phyloP scores from a whole-genome alignment of 2,329 filamentous ascomycete genomes.

The Ceratocystiopsis brevicomis region DNA sequence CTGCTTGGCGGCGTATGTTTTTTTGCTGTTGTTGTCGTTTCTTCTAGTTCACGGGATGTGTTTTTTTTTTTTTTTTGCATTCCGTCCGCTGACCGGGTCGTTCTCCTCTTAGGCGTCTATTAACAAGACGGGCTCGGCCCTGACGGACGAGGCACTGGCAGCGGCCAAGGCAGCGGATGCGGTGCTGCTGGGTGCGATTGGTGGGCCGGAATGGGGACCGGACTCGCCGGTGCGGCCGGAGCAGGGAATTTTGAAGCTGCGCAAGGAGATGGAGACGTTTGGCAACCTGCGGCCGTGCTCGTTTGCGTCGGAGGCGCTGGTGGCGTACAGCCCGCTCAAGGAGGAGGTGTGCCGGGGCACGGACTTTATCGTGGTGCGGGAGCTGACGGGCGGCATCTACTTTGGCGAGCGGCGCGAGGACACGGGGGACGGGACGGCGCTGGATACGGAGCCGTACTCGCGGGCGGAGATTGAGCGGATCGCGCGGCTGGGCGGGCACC shows the following conservation, averaged over 20 bases:
- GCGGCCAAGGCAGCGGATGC: constrained; percentile 77
- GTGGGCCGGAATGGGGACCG: constrained; percentile 92
- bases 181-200: constrained; percentile 81
- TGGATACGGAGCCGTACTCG: constrained; percentile 77
- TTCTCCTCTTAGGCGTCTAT: constrained; percentile 53
- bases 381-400: constrained; percentile 86
- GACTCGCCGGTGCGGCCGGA: constrained; percentile 66
- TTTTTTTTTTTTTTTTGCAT: not conserved
- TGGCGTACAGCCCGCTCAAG: constrained; percentile 75
- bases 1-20: constrained; percentile 71
- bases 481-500: constrained; percentile 58
- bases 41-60: not conserved
- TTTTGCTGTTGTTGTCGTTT: no score
- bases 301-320: constrained; percentile 74
- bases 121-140: constrained; percentile 55
- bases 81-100: not conserved
- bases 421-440: constrained; percentile 53
- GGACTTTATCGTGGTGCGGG: constrained; percentile 83
- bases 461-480: constrained; percentile 75
- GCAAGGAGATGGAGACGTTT: constrained; percentile 86
- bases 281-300: constrained; percentile 92
- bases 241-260: constrained; percentile 74
- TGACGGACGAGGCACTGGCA: constrained; percentile 66
- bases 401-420: constrained; percentile 77
- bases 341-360: constrained; percentile 67